Conservation (phyloP, 106 monocot species). For the Dendrobium catenatum region DNA sequence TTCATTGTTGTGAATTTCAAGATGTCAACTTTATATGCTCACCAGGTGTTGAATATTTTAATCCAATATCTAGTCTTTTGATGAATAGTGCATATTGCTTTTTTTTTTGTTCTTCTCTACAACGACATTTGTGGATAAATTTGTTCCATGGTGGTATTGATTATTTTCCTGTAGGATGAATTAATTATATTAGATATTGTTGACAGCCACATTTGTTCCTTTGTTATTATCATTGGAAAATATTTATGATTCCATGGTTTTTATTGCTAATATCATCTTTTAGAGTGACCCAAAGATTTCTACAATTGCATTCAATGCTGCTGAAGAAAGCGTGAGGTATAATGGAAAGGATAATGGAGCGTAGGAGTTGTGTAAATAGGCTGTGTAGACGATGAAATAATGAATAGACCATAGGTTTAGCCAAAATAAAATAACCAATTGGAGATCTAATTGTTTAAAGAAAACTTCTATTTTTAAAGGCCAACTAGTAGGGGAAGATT, state of each 20-base stretch:
- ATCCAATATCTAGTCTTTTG: neutral
- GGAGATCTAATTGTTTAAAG: neutral
- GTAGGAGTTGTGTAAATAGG: neutral
- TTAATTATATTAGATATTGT: neutral
- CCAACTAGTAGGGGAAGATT: neutral
- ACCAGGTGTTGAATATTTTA: conserved; percentile 38
- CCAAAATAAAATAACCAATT: neutral
- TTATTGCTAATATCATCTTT: neutral
- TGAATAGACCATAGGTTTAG: neutral
- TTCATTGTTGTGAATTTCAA: conserved; percentile 71
- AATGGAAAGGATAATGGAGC: too few species aligned
- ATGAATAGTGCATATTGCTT: neutral
- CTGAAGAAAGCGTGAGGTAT: neutral
- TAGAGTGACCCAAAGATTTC: neutral
- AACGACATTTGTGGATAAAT: neutral
- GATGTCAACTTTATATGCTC: conserved; percentile 69
- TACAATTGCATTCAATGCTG: neutral
- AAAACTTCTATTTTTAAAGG: neutral
- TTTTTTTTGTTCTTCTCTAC: neutral
- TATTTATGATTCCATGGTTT: neutral
- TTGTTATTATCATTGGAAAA: neutral
- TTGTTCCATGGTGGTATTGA: conserved; percentile 1
- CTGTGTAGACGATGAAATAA: neutral
- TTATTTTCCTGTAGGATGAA: neutral
- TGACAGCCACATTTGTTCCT: neutral